Percentiles rank a stretch among this genome's conserved stretches.
These are phyloP conservation scores for Picochlorum sp. DNA, from an alignment of 139 green algal genomes.

Conservation along the genomic window DNA sequence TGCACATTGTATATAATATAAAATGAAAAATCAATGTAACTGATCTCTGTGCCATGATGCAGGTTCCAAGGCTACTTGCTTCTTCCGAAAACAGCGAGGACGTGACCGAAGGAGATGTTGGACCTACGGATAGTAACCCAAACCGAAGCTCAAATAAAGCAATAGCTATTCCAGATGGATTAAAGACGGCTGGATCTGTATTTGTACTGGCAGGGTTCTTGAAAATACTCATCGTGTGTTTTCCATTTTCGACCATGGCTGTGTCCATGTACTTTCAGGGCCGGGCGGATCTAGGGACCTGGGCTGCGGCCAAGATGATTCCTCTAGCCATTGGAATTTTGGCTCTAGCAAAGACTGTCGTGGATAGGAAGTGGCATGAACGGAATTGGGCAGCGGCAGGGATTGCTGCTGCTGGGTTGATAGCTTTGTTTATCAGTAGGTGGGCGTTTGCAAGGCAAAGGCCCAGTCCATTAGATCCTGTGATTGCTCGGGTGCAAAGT, in stretches of 20 bases:
- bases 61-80: too few relatives aligned
- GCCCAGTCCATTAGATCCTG: slow-evolving; percentile 10
- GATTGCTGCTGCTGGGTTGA: not conserved
- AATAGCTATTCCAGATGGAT: slow-evolving; percentile 8
- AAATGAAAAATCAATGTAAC: too few relatives aligned
- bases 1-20: too few relatives aligned
- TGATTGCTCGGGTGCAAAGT: not conserved
- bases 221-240: slow-evolving; percentile 24
- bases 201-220: slow-evolving; percentile 15
- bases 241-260: slow-evolving; percentile 16
- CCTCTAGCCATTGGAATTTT: slow-evolving; percentile 6
- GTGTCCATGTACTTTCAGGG: slow-evolving; percentile 7
- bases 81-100: too few relatives aligned
- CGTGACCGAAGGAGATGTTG: too few relatives aligned
- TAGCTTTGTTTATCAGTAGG: slow-evolving; percentile 7
- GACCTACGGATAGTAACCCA: too few relatives aligned
- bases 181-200: slow-evolving; percentile 12
- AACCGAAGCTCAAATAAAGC: not conserved
- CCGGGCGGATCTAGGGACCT: slow-evolving; percentile 7
- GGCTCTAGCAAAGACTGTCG: slow-evolving; percentile 9
- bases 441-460: slow-evolving; percentile 6
- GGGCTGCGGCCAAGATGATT: slow-evolving; percentile 12
- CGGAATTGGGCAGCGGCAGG: slow-evolving; percentile 4
- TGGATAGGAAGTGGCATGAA: slow-evolving; percentile 16
- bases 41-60: too few relatives aligned